A percentile compares a stretch with the other conserved stretches of the same genome.
Conservation (phyloP, 1,284 basidiomycete genomes). For the Cryptococcus jaspeensis region DNA sequence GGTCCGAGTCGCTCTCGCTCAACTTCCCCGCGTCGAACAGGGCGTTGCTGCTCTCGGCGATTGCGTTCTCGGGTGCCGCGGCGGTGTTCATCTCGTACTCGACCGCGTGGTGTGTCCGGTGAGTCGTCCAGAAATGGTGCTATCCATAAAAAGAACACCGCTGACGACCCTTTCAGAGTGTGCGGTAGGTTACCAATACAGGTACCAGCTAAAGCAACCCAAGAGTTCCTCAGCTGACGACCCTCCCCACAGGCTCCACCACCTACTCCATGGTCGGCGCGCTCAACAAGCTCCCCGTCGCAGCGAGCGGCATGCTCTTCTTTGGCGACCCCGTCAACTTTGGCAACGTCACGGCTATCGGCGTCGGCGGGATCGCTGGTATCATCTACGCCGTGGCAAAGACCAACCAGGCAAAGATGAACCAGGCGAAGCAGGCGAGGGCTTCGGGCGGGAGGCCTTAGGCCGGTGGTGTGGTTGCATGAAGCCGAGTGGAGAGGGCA, state of each 20-base stretch:
- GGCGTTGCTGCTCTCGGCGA: conserved; percentile 75
- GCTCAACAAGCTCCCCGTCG: conserved; percentile 96
- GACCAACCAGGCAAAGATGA: conserved; percentile 49
- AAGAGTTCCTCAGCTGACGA: too few species aligned
- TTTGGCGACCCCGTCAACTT: conserved; percentile 85
- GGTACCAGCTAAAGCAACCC: too few species aligned
- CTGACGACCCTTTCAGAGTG: too few species aligned
- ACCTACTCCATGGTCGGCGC: conserved; percentile 99
- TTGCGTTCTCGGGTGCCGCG: conserved; percentile 92
- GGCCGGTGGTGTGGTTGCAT: not conserved
- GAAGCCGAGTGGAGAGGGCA: too few species aligned
- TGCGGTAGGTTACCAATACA: too few species aligned
- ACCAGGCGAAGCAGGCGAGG: conserved; percentile 37
- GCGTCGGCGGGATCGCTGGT: conserved; percentile 88
- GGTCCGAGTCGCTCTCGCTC: conserved; percentile 65
- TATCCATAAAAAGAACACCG: too few species aligned
- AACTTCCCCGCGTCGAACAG: conserved; percentile 77
- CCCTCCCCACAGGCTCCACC: conserved; percentile 66
- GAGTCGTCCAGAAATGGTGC: conserved; percentile 62
- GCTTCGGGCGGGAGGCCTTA: conserved; percentile 30
- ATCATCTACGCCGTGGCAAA: conserved; percentile 86
- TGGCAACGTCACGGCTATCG: conserved; percentile 84
- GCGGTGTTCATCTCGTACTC: conserved; percentile 98
- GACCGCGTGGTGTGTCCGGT: conserved; percentile 95
- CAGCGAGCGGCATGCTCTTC: conserved; percentile 92